Evolutionary conservation across 1,284 basidiomycete genomes (phyloP), one percentile per base, ranked within the genome.

Genomic region (Boletellus deceptivus): DNA sequence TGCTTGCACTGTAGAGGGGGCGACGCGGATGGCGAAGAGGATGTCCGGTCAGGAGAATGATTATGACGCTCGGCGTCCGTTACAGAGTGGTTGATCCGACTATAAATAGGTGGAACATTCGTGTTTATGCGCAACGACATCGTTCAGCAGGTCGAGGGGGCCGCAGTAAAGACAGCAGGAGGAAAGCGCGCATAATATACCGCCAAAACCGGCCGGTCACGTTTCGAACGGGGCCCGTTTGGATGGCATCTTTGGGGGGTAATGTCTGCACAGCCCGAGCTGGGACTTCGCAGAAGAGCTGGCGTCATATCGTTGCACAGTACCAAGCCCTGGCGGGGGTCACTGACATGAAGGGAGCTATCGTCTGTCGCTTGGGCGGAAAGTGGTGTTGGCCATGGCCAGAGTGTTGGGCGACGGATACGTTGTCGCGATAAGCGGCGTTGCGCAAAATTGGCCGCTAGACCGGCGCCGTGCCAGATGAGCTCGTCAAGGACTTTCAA

Each of bases 101-200:
- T 43, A 16, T 57, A 35, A 53, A 60, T 37, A 41, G 63, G 50
- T 38, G 57, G 65, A 42, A 66, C 43, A 36, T 60, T 52, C 14
- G 63, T 66, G 61, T 65, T 59, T 47, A 69, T 65, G 57, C 56
- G 55, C 52, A 70, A 54, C 27, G 65, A 55, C 67, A 70, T 65
- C 27, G 56, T 44, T 53, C 44, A 52, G 49, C 31, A 51, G 49
- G 51, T 52, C 37, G 53, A 45, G 53, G 55, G 51, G 40, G 39
- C 35, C 11, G 55, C 18, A 38, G 45, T 3, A 41, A 38, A 10
- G 33, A 39, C 4, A 14, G 43, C 39, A 54, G 43, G 5, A 51
- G 43, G 18, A 25, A 43, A 43, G 36, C 24, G 51, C 46, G 48
- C 56, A 47, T 62, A 52, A 53, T 60, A 67, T 65, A 63, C 48